Conservation (phyloP, 2,329 filamentous ascomycete genomes). For the Trichoderma atrobrunneum region DNA sequence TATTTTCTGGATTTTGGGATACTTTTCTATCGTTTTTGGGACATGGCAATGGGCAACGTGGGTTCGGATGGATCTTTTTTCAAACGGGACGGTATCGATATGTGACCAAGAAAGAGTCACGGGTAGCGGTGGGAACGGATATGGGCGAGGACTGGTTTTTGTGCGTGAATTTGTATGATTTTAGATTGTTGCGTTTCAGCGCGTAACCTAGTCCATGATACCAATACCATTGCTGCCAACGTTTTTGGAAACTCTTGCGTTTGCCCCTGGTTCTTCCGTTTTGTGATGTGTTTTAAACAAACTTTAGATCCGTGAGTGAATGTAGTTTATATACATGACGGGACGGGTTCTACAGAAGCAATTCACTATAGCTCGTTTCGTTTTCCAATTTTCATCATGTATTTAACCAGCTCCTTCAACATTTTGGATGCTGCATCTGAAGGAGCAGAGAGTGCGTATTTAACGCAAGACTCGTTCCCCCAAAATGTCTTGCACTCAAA, state of each 20-base stretch:
- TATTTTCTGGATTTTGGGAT: background rate
- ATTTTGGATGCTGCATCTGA: background rate
- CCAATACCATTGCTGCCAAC: slow-evolving; percentile 20
- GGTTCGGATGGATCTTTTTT: background rate
- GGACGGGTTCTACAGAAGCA: background rate
- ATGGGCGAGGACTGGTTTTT: slow-evolving; percentile 21
- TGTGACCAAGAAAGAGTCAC: slow-evolving; percentile 1
- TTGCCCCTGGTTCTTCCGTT: background rate
- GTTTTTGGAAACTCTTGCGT: background rate
- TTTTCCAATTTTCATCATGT: background rate
- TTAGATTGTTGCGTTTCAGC: slow-evolving; percentile 21
- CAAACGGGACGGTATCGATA: background rate
- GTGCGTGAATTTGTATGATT: slow-evolving; percentile 20
- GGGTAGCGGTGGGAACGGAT: slow-evolving; percentile 13
- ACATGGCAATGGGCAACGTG: background rate
- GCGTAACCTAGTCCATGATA: slow-evolving; percentile 22
- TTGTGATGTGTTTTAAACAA: background rate
- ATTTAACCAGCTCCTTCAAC: background rate
- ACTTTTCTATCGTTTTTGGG: background rate
- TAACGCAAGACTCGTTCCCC: too few species aligned
- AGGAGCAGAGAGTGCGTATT: background rate
- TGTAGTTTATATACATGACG: background rate
- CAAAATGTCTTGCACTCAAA: background rate
- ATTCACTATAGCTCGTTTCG: background rate
- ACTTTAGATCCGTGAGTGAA: background rate